phyloP scores from a whole-genome alignment of 2,329 filamentous ascomycete species.

The Stagonosporopsis vannaccii region DNA sequence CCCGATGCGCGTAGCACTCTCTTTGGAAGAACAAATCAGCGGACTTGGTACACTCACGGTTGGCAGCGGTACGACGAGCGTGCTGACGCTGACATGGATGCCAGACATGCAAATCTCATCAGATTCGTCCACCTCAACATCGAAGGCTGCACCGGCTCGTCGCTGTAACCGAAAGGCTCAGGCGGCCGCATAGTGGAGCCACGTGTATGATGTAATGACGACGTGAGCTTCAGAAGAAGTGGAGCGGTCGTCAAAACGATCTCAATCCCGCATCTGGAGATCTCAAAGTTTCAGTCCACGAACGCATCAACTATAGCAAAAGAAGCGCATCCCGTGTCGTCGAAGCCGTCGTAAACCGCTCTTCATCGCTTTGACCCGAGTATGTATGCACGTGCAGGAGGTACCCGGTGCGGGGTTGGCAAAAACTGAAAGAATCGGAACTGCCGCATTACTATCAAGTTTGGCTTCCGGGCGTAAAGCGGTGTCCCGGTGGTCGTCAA shows the following conservation, averaged over 20 bases:
- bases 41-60: constrained; percentile 27
- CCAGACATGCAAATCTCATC: constrained; percentile 3
- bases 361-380: background rate
- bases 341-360: constrained; percentile 4
- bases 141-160: constrained; percentile 1
- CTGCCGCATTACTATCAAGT: background rate
- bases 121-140: constrained; percentile 1
- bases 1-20: constrained; percentile 15
- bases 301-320: background rate
- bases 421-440: background rate
- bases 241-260: constrained; percentile 8
- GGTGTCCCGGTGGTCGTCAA: background rate
- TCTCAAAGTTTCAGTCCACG: background rate
- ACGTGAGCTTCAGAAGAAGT: constrained; percentile 14
- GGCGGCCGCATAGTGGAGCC: constrained; percentile 1
- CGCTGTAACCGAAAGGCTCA: constrained; percentile 2
- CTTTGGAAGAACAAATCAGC: constrained; percentile 38
- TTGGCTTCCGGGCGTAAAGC: background rate
- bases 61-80: constrained; percentile 29
- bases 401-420: constrained; percentile 3
- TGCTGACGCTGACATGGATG: constrained; percentile 23
- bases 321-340: background rate
- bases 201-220: constrained; percentile 17
- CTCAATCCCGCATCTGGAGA: constrained; percentile 8
- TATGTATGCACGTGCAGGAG: background rate